These are phyloP conservation scores for Lasiosphaeria hispida DNA, from an alignment of 495 filamentous ascomycete genomes.

Conservation along the genomic window DNA sequence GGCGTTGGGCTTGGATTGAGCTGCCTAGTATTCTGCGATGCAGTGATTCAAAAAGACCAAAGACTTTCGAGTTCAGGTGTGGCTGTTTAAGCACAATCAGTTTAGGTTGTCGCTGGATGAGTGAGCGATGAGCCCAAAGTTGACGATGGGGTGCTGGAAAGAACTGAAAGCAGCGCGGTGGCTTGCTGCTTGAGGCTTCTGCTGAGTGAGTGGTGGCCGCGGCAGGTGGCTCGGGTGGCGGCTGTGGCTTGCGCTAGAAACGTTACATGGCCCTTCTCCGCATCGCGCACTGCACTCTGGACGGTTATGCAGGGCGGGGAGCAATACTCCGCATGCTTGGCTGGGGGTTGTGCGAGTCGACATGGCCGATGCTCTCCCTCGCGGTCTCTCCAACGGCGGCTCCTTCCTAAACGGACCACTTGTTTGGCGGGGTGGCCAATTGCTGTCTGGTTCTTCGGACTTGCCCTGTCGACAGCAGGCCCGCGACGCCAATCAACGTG, in stretches of 20 bases:
- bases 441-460: background rate
- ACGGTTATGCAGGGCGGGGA: constrained; percentile 17
- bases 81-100: no score
- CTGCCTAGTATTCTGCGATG: no score
- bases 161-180: no score
- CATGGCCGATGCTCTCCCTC: background rate
- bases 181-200: no score
- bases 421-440: background rate
- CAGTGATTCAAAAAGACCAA: no score
- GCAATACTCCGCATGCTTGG: constrained; percentile 8
- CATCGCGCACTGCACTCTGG: constrained; percentile 8
- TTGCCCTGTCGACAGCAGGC: background rate
- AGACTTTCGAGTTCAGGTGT: no score
- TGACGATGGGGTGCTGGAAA: no score
- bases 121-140: no score
- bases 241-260: constrained; percentile 1
- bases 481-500: constrained; percentile 1
- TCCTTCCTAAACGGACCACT: constrained; percentile 20
- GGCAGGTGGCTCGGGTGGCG: no score
- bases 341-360: background rate
- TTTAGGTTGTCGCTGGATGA: no score
- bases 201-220: no score
- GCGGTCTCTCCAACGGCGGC: background rate
- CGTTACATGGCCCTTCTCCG: constrained; percentile 18
- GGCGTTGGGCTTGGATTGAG: no score